Percentiles rank a stretch among this genome's conserved stretches.
Evolutionary conservation across 2,329 filamentous ascomycete genomes (phyloP).

Genomic region (Ophiobolus disseminans): DNA sequence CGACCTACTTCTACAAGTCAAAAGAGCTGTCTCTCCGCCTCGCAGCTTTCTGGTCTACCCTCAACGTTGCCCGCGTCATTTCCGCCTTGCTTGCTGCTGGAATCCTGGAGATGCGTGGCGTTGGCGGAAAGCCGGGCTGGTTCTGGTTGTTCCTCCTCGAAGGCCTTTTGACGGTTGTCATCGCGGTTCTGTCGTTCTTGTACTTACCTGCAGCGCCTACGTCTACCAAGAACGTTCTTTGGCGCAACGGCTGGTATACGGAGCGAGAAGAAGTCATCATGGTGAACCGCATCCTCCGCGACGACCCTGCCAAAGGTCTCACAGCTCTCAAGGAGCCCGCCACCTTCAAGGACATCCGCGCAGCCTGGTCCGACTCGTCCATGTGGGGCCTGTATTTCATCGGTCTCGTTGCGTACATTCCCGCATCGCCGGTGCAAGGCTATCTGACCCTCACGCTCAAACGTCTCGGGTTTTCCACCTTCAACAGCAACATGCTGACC

Average conservation of each 20-base stretch:
- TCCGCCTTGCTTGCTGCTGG: constrained; percentile 64
- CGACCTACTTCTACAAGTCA: constrained; percentile 78
- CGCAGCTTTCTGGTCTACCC: constrained; percentile 73
- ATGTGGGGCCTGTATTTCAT: constrained; percentile 64
- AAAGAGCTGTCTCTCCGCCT: constrained; percentile 72
- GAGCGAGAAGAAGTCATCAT: constrained; percentile 73
- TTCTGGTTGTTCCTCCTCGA: constrained; percentile 61
- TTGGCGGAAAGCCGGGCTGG: constrained; percentile 60
- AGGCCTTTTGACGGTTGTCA: constrained; percentile 38
- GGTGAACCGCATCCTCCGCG: constrained; percentile 67
- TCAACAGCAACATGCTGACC: constrained; percentile 53
- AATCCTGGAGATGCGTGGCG: constrained; percentile 59
- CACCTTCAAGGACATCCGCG: constrained; percentile 55
- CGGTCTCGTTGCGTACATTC: constrained; percentile 49
- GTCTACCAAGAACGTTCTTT: constrained; percentile 32
- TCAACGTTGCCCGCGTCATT: constrained; percentile 62
- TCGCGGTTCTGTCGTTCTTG: constrained; percentile 38
- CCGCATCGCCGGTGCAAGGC: constrained; percentile 44
- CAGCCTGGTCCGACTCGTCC: constrained; percentile 61
- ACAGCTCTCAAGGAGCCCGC: constrained; percentile 65
- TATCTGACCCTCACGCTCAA: constrained; percentile 53
- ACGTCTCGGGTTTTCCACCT: constrained; percentile 50
- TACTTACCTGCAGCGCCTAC: constrained; percentile 61
- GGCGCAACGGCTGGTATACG: constrained; percentile 68
- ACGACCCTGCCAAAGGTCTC: constrained; percentile 63